Base-by-base conservation (phyloP, 257 asterid genomes). In the Ilex asprella region DNA sequence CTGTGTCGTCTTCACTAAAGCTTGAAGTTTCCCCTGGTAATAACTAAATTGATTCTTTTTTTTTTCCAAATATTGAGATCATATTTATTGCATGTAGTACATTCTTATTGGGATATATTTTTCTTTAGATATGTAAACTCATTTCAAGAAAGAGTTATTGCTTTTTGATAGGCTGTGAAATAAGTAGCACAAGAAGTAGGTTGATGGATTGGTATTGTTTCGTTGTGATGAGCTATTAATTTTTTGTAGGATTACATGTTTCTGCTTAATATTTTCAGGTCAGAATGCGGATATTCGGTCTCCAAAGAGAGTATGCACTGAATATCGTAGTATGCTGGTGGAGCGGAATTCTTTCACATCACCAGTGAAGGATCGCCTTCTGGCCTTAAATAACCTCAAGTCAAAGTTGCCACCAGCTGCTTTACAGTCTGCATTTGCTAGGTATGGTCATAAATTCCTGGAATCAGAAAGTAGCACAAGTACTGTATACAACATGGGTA, bases 281-380 rank as follows among this genome's bases (percentile, higher is more conserved):
- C 92, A 75, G 54, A 81, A 82, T 78, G 90, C 82, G 68, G 97
- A 89, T 75, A 81, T 89, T 29, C 85, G 88, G 66, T 89, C 99
- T 11, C 97, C 99, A 1, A 89, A 89, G 78, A 85, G 95, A 76
- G 60, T 70, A 55, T 84, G 94, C 77, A 70, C 78, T 15, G 97
- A 93, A 74, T 80, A 84, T 65, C 85, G 96, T 44, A 93, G 99
- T 71, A 80, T 80, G 65, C 73, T 93, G 76, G 99, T 93, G 52
- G 94, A 93, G 70, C 78, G 99, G 68, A 93, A 89, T 64, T 81
- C 99, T 41, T 93, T 93, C 81, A 82, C 97, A 6, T 93, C 99
- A 55, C 97, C 97, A 0, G 96, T 90, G 68, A 89, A 93, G 79
- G 99, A 93, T 81, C 91, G 99, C 50, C 78, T 85, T 55, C 62